Evolutionary conservation across 148 eudicot genomes (phyloP), one percentile per base, ranked within the genome.

Genomic region (Diospyros kaki): DNA sequence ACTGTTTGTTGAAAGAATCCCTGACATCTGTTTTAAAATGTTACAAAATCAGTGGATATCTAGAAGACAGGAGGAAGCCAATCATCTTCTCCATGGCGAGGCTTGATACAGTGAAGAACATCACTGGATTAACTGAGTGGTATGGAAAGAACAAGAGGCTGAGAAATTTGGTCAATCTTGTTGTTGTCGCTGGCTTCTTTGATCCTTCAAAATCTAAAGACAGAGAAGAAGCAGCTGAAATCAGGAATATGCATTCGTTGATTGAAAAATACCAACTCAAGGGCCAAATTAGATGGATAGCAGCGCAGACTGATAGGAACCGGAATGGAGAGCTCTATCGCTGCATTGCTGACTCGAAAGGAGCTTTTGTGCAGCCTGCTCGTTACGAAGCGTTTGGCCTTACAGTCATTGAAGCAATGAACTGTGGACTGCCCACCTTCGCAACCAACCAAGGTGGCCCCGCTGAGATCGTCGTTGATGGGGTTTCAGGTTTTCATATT

Each of bases 351-450:
- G 98, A 93, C 56, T 79, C 98, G 64, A 84, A 81, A 80, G 98
- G 98, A 46, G 93, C 92, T 14, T 93, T 93, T 43, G 89, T 91
- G 55, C 98, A 93, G 79, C 96, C 96, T 62, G 98, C 98, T 63
- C 73, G 87, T 46, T 93, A 90, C 64, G 98, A 93, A 89, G 98
- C 98, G 53, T 93, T 93, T 74, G 96, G 98, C 12, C 91, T 93
- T 6, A 93, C 98, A 28, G 98, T 93, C 44, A 85, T 93, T 56
- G 98, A 93, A 86, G 98, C 98, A 39, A 93, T 93, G 98, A 91
- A 86, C 79, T 93, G 96, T 78, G 98, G 98, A 63, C 76, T 93
- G 69, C 96, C 96, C 46, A 93, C 96, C 12, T 93, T 93, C 75
- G 96, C 93, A 15, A 93, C 98, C 17, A 89, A 86, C 58, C 96